Conservation (phyloP, 73 alveolate species). For the Uronychia binucleata region DNA sequence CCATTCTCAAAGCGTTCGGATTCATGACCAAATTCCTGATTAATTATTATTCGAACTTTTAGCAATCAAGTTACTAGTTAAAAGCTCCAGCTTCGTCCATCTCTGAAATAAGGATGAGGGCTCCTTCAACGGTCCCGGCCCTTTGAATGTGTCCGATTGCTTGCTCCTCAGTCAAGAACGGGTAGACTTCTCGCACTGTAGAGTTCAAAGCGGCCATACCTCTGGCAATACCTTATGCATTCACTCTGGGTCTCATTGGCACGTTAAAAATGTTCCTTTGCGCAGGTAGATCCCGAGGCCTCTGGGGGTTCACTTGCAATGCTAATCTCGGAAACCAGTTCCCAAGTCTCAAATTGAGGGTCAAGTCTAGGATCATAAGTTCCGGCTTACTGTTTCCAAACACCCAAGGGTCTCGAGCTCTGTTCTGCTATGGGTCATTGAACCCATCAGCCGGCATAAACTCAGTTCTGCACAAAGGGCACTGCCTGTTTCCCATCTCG, state of each 20-base stretch:
- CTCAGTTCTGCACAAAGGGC: slow-evolving; percentile 55
- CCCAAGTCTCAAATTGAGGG: neutral
- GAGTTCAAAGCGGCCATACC: slow-evolving; percentile 4
- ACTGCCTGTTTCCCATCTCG: slow-evolving; percentile 38
- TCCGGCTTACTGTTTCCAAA: neutral
- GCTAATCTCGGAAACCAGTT: neutral
- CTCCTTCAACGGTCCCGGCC: slow-evolving; percentile 17
- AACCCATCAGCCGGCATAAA: neutral
- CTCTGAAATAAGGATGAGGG: neutral
- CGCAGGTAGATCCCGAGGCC: too few relatives aligned
- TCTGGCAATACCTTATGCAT: slow-evolving; percentile 38
- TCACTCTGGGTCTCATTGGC: too few relatives aligned
- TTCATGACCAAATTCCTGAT: too few relatives aligned
- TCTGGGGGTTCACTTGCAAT: neutral
- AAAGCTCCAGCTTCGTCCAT: too few relatives aligned
- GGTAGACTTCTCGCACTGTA: slow-evolving; percentile 53
- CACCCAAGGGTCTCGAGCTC: neutral
- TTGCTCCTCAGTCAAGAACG: slow-evolving; percentile 21
- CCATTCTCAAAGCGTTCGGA: too few relatives aligned
- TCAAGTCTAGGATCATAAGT: neutral
- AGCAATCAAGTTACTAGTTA: too few relatives aligned
- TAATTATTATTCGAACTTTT: too few relatives aligned
- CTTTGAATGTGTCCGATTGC: slow-evolving; percentile 18
- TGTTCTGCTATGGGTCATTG: neutral
- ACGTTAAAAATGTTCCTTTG: neutral